Conservation (phyloP, 2,329 filamentous ascomycete species). For the Colletotrichum truncatum region DNA sequence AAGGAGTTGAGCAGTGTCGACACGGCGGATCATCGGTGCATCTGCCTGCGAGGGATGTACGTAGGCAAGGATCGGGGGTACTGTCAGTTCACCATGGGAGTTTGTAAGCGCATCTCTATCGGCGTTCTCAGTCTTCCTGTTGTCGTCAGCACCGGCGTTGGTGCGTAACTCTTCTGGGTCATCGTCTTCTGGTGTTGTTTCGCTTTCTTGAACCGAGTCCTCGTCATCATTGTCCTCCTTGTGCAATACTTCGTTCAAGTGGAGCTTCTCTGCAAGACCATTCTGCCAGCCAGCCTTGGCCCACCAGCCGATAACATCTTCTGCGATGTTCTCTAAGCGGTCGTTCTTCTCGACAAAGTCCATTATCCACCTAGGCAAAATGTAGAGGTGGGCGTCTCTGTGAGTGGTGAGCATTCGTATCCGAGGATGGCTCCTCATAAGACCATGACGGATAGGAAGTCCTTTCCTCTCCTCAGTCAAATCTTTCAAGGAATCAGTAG, state of each 20-base stretch:
- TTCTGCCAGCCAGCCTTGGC: conserved; percentile 93
- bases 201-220: conserved; percentile 40
- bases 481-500: conserved; percentile 89
- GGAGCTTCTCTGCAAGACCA: conserved; percentile 81
- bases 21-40: conserved; percentile 80
- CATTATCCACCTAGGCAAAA: conserved; percentile 91
- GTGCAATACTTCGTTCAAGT: conserved; percentile 73
- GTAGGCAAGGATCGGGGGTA: conserved; percentile 84
- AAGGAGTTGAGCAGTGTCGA: conserved; percentile 86
- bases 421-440: conserved; percentile 78
- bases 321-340: conserved; percentile 85
- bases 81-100: conserved; percentile 37
- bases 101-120: conserved; percentile 34
- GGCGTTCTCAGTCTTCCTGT: conserved; percentile 7
- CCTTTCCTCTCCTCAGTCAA: conserved; percentile 78
- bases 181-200: conserved; percentile 35
- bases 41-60: conserved; percentile 69
- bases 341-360: conserved; percentile 84
- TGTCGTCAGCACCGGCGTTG: neutral
- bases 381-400: conserved; percentile 92
- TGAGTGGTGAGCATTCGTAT: conserved; percentile 85
- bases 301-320: conserved; percentile 95
- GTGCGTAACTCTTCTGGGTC: conserved; percentile 32
- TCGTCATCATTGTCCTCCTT: conserved; percentile 50
- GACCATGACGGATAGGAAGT: conserved; percentile 77